These are phyloP conservation scores for Picochlorum costavermella DNA, from an alignment of 139 green algal genomes.

Conservation along the genomic window DNA sequence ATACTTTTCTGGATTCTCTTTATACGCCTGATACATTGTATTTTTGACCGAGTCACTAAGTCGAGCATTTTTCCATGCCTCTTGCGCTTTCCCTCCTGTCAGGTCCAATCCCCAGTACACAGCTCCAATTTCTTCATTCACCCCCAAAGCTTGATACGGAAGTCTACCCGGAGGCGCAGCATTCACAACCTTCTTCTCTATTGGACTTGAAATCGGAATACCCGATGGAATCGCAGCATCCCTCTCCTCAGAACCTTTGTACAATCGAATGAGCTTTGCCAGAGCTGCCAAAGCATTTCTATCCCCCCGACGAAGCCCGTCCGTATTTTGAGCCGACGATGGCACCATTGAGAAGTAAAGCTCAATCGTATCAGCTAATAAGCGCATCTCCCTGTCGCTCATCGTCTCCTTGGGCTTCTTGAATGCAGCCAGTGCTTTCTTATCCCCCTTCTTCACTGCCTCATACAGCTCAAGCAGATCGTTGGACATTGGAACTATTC, in stretches of 20 bases:
- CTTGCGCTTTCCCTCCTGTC: slow-evolving; percentile 20
- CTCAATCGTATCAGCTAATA: not conserved
- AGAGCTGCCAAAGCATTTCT: not conserved
- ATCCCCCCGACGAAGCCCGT: not conserved
- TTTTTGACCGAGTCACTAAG: slow-evolving; percentile 16
- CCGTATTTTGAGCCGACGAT: not conserved
- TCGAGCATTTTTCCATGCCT: slow-evolving; percentile 23
- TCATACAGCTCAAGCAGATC: not conserved
- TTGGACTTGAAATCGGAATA: not conserved
- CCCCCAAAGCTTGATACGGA: slow-evolving; percentile 25
- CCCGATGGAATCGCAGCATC: not conserved
- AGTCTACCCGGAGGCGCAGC: slow-evolving; percentile 21
- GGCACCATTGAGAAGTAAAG: slow-evolving; percentile 1
- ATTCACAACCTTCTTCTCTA: slow-evolving; percentile 18
- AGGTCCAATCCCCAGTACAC: slow-evolving; percentile 28
- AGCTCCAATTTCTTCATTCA: slow-evolving; percentile 15
- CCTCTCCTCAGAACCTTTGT: not conserved
- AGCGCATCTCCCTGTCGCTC: not conserved
- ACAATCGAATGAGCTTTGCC: not conserved
- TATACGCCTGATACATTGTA: slow-evolving; percentile 11
- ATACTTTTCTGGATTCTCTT: slow-evolving; percentile 17
- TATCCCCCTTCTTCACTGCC: not conserved
- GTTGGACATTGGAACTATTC: not conserved
- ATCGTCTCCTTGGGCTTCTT: not conserved
- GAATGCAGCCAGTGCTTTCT: not conserved